Base-by-base conservation (phyloP, 2,329 filamentous ascomycete species). In the Trichoderma sp. region DNA sequence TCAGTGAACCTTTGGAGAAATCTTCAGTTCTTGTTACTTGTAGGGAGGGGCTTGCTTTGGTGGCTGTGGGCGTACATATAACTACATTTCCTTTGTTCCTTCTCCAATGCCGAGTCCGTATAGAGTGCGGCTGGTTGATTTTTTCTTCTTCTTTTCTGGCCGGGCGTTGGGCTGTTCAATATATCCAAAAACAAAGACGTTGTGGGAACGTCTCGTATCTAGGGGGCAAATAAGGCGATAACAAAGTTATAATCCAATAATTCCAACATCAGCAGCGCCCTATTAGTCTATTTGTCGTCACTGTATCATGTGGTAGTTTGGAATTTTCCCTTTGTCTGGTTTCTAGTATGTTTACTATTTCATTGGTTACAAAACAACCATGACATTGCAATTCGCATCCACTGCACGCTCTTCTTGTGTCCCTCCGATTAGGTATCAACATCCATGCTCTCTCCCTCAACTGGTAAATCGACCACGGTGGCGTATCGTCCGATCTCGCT, bases 401-500 rank as follows among this genome's bases (percentile, higher is more conserved):
- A 27, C 59, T 21, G 24, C 64, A 21, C 21, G 59, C 27, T 24
- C 27, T 24, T 45, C 24, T 38, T 31, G 27, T 21, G 4, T 21
- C 27, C 21, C 11, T 5, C 18, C n/a, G n/a, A 60, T 76, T 79
- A 93, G 81, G 88, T 85, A 83, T 93, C 91, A 63, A 93, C 87
- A 80, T 93, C 91, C 92, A 93, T 93, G 82, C 87, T 88, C 83
- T 93, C 92, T 67, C 90, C 90, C 77, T 93, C 91, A 74, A 91
- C 89, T 74, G 92, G 90, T 81, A 98, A 85, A 84, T 98, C 95
- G 81, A 97, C 92, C 76, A 99, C 93, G 35, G 93, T 97, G 76
- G 98, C 93, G 85, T 97, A 98, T 84, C 97, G 96, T 84, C 93
- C 93, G 81, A 99, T 93, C 81, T 99, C 95, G 84, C 96, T 93